A percentile compares a stretch with the other conserved stretches of the same genome.
phyloP scores from a whole-genome alignment of 1,139 yeast genomes.

The Meyerozyma smithsonii region DNA sequence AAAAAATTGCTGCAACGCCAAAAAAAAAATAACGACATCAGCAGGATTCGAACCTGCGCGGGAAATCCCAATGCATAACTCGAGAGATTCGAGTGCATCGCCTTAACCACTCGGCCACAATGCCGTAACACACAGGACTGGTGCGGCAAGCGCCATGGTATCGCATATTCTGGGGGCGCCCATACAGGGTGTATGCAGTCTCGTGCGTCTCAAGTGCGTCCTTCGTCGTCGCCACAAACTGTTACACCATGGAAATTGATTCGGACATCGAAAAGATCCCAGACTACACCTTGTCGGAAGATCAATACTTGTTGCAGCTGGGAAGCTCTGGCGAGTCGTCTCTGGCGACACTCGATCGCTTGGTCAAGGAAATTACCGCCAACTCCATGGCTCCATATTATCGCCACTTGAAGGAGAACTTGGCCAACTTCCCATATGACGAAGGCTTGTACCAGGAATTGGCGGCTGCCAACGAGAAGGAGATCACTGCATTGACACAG shows the following conservation, averaged over 20 bases:
- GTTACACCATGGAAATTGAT: constrained; percentile 29
- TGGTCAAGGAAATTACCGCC: constrained; percentile 50
- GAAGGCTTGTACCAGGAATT: constrained; percentile 49
- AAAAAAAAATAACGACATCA: constrained; percentile 56
- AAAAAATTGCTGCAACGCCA: not conserved
- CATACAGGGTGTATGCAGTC: too few species aligned
- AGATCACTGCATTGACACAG: constrained; percentile 53
- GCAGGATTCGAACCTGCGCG: constrained; percentile 94
- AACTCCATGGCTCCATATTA: constrained; percentile 84
- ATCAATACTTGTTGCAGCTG: constrained; percentile 58
- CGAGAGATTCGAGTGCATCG: constrained; percentile 66
- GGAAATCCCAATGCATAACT: constrained; percentile 71
- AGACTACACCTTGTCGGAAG: constrained; percentile 73
- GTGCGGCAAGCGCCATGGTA: too few species aligned
- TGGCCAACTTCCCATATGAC: constrained; percentile 51
- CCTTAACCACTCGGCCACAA: constrained; percentile 80
- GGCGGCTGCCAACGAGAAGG: constrained; percentile 47
- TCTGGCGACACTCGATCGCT: constrained; percentile 37
- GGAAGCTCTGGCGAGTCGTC: constrained; percentile 18
- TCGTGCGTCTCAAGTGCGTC: not conserved
- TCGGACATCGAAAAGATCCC: constrained; percentile 65
- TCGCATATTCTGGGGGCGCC: too few species aligned
- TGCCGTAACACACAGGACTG: constrained; percentile 27
- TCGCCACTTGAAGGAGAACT: constrained; percentile 56
- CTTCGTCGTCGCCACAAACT: constrained; percentile 1